Conservation (phyloP, 1,139 yeast genomes). For the Magnusiomyces tetraspermus region DNA sequence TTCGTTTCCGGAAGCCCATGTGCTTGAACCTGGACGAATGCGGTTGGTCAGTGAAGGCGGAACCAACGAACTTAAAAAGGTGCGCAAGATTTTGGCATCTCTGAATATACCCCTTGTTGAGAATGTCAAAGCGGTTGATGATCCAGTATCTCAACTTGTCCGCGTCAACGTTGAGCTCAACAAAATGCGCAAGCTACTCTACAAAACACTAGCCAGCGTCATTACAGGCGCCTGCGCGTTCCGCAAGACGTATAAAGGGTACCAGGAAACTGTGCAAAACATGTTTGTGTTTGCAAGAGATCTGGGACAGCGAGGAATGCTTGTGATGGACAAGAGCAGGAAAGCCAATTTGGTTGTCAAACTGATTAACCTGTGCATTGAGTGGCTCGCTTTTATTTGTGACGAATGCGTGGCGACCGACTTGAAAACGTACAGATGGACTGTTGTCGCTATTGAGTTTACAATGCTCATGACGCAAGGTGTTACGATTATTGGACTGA, state of each 20-base stretch:
- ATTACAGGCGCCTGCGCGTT: constrained; percentile 55
- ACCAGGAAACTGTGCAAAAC: constrained; percentile 68
- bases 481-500: constrained; percentile 71
- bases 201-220: constrained; percentile 57
- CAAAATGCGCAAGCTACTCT: constrained; percentile 57
- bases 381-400: constrained; percentile 87
- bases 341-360: constrained; percentile 64
- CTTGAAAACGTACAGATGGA: constrained; percentile 86
- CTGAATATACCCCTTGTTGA: constrained; percentile 27
- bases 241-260: constrained; percentile 34
- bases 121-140: constrained; percentile 43
- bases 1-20: constrained; percentile 16
- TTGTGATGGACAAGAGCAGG: constrained; percentile 53
- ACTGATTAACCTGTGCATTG: constrained; percentile 67
- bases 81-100: constrained; percentile 34
- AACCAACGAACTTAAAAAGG: constrained; percentile 38
- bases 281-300: constrained; percentile 77
- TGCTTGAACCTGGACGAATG: constrained; percentile 59
- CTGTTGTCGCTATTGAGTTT: constrained; percentile 89
- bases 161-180: constrained; percentile 68
- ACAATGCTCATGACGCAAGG: constrained; percentile 94
- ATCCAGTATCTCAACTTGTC: constrained; percentile 62
- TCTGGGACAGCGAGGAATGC: constrained; percentile 64
- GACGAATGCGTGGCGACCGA: constrained; percentile 95
- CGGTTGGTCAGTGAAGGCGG: constrained; percentile 63